Percentiles rank a stretch among this genome's conserved stretches.
phyloP scores from a whole-genome alignment of 257 asterid genomes.

The Gardenia jasminoides region DNA sequence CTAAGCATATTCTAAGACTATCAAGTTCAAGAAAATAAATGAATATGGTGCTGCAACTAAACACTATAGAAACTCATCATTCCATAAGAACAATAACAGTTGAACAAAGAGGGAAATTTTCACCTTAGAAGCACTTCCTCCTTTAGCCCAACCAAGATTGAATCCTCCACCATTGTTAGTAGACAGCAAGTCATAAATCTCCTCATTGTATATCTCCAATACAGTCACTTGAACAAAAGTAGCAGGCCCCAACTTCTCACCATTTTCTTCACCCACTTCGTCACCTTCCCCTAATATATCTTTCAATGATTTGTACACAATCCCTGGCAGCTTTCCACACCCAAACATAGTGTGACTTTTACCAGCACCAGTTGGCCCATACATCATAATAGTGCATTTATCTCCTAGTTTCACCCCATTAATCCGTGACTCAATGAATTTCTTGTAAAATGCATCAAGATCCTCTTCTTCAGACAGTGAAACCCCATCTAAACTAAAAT shows the following conservation, averaged over 20 bases:
- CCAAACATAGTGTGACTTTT: conserved; percentile 98
- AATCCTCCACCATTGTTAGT: conserved; percentile 64
- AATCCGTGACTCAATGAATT: conserved; percentile 71
- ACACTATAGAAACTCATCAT: background rate
- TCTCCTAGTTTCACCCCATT: conserved; percentile 77
- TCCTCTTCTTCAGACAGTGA: conserved; percentile 78
- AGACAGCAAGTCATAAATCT: conserved; percentile 74
- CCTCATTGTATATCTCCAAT: conserved; percentile 90
- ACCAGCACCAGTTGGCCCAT: conserved; percentile 96
- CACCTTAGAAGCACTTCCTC: conserved; percentile 81
- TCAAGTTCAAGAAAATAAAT: background rate
- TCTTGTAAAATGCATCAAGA: conserved; percentile 68
- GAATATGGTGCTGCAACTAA: background rate
- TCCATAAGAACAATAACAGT: background rate
- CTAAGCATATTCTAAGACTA: no score
- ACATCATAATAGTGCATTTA: conserved; percentile 94
- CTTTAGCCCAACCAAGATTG: conserved; percentile 71
- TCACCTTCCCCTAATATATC: conserved; percentile 65
- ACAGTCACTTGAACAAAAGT: conserved; percentile 88
- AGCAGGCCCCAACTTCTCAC: conserved; percentile 47
- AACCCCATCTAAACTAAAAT: conserved; percentile 77
- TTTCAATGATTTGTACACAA: conserved; percentile 74
- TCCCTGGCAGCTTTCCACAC: conserved; percentile 65
- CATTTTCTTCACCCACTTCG: conserved; percentile 37
- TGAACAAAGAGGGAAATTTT: background rate